A percentile compares a stretch with the other conserved stretches of the same genome.
Evolutionary conservation across 2,329 filamentous ascomycete genomes (phyloP).

Genomic region (Fusarium abutilonis): DNA sequence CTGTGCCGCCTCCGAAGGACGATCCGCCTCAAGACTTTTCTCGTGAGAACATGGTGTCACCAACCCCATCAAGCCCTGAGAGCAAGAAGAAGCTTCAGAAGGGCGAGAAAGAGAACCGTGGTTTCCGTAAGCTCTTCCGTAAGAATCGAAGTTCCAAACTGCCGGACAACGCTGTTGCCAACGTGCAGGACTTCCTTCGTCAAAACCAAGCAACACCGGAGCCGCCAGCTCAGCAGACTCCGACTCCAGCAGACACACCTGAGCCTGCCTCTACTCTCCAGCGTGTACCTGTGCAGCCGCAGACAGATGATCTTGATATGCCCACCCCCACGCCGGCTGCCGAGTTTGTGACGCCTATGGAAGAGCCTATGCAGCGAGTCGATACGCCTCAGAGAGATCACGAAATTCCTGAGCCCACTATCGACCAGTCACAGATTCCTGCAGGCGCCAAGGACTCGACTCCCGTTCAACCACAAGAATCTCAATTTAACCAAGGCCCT

Average conservation of each 20-base stretch:
- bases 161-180: constrained; percentile 62
- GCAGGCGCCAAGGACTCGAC: constrained; percentile 22
- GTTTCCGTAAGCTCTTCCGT: constrained; percentile 73
- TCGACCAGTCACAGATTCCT: constrained; percentile 37
- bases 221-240: constrained; percentile 19
- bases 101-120: constrained; percentile 55
- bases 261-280: constrained; percentile 40
- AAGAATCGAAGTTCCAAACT: constrained; percentile 69
- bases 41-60: constrained; percentile 40
- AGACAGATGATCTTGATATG: constrained; percentile 26
- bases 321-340: constrained; percentile 32
- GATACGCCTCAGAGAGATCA: constrained; percentile 38
- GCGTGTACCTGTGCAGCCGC: constrained; percentile 5
- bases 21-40: constrained; percentile 35
- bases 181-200: constrained; percentile 62
- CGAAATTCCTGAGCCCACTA: constrained; percentile 37
- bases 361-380: constrained; percentile 31
- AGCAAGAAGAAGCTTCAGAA: constrained; percentile 59
- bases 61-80: constrained; percentile 54
- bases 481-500: constrained; percentile 87
- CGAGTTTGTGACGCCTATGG: constrained; percentile 41
- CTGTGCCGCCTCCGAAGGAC: constrained; percentile 43
- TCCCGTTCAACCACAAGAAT: constrained; percentile 51
- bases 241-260: constrained; percentile 42
- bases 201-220: constrained; percentile 48